Percentiles rank a stretch among this genome's conserved stretches.
Evolutionary conservation across 176 grass and related monocot genomes (phyloP).

Genomic region (Rhipidocladum racemiflorum): DNA sequence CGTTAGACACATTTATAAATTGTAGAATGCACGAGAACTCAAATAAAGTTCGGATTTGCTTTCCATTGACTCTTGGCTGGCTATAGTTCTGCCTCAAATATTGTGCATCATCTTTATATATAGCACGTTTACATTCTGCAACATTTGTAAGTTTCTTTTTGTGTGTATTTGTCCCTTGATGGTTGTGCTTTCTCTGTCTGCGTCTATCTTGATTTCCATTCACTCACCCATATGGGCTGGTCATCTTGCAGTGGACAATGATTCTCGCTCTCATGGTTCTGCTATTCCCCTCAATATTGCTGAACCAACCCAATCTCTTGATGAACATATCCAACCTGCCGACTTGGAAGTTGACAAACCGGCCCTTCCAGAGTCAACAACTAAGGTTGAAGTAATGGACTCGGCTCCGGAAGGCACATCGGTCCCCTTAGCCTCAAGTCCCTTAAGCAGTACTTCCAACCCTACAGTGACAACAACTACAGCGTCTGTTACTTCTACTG

Average conservation of each 20-base stretch:
- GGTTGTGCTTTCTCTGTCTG: not conserved
- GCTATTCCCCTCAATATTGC: conserved; percentile 19
- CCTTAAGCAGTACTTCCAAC: not conserved
- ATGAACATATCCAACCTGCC: not conserved
- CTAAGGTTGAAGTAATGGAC: conserved; percentile 5
- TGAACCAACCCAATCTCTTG: conserved; percentile 9
- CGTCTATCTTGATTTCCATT: conserved; percentile 4
- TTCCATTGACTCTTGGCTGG: not conserved
- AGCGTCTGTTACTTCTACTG: not conserved
- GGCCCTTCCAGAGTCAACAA: conserved; percentile 18
- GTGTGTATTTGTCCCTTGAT: not conserved
- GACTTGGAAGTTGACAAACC: not conserved
- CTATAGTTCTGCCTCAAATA: not conserved
- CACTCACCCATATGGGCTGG: conserved; percentile 4
- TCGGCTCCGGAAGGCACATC: conserved; percentile 7
- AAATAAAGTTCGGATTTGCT: not conserved
- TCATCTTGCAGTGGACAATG: conserved; percentile 31
- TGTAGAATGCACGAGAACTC: not conserved
- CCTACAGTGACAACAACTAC: not conserved
- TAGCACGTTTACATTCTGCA: not conserved
- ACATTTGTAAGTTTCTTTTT: not conserved
- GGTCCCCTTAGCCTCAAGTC: not conserved
- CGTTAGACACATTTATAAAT: not conserved
- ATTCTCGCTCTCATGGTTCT: conserved; percentile 5
- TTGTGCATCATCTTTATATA: not conserved